phyloP scores from a whole-genome alignment of 2,329 filamentous ascomycete genomes.

The Aureobasidium sp. region DNA sequence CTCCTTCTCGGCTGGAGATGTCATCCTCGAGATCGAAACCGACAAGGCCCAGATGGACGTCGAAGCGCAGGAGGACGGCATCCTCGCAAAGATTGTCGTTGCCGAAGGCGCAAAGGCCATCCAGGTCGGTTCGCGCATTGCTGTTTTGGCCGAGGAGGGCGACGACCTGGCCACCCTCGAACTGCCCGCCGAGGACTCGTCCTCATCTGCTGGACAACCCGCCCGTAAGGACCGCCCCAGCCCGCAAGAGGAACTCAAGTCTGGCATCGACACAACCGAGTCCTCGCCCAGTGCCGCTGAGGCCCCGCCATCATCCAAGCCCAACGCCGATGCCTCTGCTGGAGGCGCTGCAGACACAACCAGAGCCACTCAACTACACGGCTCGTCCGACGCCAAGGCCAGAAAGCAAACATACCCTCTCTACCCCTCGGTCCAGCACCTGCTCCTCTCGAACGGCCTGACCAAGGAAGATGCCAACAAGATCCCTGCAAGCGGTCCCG shows the following conservation, averaged over 20 bases:
- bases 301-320: constrained; percentile 22
- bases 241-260: constrained; percentile 17
- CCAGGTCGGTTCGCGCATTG: constrained; percentile 72
- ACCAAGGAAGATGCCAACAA: constrained; percentile 65
- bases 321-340: constrained; percentile 15
- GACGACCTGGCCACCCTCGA: constrained; percentile 69
- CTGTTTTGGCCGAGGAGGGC: constrained; percentile 69
- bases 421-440: constrained; percentile 72
- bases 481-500: constrained; percentile 81
- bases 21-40: constrained; percentile 85
- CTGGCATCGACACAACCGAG: constrained; percentile 16
- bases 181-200: constrained; percentile 60
- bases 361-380: constrained; percentile 11
- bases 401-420: constrained; percentile 62
- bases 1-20: constrained; percentile 71
- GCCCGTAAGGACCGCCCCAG: constrained; percentile 17
- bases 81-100: constrained; percentile 74
- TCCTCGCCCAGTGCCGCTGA: constrained; percentile 17
- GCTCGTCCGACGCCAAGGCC: constrained; percentile 9
- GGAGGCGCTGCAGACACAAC: constrained; percentile 13
- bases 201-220: constrained; percentile 29
- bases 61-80: constrained; percentile 81
- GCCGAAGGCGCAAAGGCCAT: constrained; percentile 66
- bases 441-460: constrained; percentile 72
- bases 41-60: constrained; percentile 95